A percentile compares a stretch with the other conserved stretches of the same genome.
These are phyloP conservation scores for Microglena sp. DNA, from an alignment of 139 green algal species.

Conservation along the genomic window DNA sequence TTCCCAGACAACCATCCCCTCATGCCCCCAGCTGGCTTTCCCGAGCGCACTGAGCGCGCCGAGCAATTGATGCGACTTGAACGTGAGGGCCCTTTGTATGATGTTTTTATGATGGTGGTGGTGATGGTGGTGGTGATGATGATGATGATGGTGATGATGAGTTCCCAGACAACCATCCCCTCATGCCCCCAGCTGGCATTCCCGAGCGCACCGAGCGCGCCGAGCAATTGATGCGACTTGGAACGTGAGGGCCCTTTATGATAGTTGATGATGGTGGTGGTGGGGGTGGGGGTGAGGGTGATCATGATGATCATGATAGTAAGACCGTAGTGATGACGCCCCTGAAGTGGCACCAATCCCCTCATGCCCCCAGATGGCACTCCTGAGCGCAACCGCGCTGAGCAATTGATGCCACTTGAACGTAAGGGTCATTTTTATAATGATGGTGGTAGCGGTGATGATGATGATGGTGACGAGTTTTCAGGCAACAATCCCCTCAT, in stretches of 20 bases:
- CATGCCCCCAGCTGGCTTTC: slow-evolving; percentile 45
- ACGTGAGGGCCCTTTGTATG: too few relatives aligned
- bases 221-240: slow-evolving; percentile 58
- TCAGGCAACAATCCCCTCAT: slow-evolving; percentile 65
- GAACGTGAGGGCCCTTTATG: slow-evolving; percentile 44
- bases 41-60: slow-evolving; percentile 29
- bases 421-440: too few relatives aligned
- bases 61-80: slow-evolving; percentile 75
- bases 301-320: too few relatives aligned
- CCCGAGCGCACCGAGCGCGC: slow-evolving; percentile 29
- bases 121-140: too few relatives aligned
- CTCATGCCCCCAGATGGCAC: slow-evolving; percentile 56
- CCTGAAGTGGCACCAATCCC: slow-evolving; percentile 61
- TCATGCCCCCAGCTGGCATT: slow-evolving; percentile 54
- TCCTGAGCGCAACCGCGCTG: slow-evolving; percentile 28
- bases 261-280: too few relatives aligned
- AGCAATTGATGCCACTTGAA: too few relatives aligned
- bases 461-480: too few relatives aligned
- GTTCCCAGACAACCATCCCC: slow-evolving; percentile 62
- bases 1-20: slow-evolving; percentile 69
- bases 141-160: too few relatives aligned
- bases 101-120: too few relatives aligned
- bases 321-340: too few relatives aligned
- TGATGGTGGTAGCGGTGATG: too few relatives aligned
- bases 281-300: too few relatives aligned